Evolutionary conservation across 2,329 filamentous ascomycete species (phyloP), one percentile per base, ranked within the genome.

Genomic region (Calonectria fujianensis): DNA sequence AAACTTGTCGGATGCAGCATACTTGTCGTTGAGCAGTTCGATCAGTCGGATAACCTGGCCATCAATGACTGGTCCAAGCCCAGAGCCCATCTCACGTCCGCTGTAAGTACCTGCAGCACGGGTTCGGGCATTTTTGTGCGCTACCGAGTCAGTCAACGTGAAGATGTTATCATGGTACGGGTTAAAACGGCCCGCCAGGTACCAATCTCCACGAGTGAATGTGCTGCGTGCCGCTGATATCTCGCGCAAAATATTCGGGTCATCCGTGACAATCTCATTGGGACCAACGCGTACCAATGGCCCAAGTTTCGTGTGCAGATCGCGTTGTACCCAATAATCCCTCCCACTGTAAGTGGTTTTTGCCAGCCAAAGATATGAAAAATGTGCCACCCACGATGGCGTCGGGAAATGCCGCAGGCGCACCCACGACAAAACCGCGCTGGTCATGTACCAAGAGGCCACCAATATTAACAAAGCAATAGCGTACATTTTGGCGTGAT

Each of bases 101-200:
- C 51, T 54, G 51, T 54, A 54, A 9, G 31, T 54, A 54, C 51
- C 18, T 2, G 51, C 51, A 6, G 51, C 32, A 29, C 51, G 51
- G 3, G 51, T 14, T 20, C 51, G 27, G 29, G 51, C 51, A 4
- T 32, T 32, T 20, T 54, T 54, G 51, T 54, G 51, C 16, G 27
- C 51, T 10, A 4, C 29, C 4, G 29, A 31, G 29, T 54, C 51
- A 32, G 31, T 29, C 16, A 54, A 31, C 9, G 51, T 54, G 29
- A 54, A 32, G n/a, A 54, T 54, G 51, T 54, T 54, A 5, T 54
- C 51, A n/a, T 54, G 51, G 27, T 54, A 54, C 2, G 51, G 51
- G 11, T 54, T 54, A 29, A 54, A 54, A 20, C 51, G 51, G 7
- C 14, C 51, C 14, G 51, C 29, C 18, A 31, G 20, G 29, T 54